Evolutionary conservation across 202 grass and related monocot species (phyloP).

Genomic region (Brachypodium distachyon): DNA sequence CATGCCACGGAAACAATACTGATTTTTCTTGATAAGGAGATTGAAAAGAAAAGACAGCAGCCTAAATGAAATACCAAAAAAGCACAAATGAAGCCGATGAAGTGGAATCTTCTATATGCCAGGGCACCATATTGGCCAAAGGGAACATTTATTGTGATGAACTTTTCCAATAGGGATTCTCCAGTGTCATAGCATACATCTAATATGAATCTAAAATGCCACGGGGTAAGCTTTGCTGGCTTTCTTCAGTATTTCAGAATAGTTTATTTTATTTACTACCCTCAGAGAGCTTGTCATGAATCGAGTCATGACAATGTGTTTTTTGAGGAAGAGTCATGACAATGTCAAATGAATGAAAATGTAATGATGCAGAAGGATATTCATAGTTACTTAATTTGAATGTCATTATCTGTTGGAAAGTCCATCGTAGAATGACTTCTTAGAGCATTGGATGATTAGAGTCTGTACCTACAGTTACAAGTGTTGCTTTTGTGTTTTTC

Average conservation of each 20-base stretch:
- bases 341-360: conserved; percentile 1
- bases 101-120: background rate
- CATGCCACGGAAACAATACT: conserved; percentile 73
- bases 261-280: background rate
- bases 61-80: background rate
- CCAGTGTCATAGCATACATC: background rate
- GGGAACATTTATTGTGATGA: background rate
- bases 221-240: conserved; percentile 8
- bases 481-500: background rate
- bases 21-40: conserved; percentile 76
- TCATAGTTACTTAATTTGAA: background rate
- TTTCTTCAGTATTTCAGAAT: background rate
- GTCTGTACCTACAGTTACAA: background rate
- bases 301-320: no score
- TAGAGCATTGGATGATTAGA: background rate
- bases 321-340: no score
- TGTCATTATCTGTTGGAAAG: background rate
- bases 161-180: background rate
- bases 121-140: background rate
- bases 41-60: conserved; percentile 54
- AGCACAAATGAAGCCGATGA: background rate
- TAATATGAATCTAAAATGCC: background rate
- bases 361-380: background rate
- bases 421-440: background rate
- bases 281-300: background rate